Base-by-base conservation (phyloP, 2,329 filamentous ascomycete species). In the Penicillium sp. region DNA sequence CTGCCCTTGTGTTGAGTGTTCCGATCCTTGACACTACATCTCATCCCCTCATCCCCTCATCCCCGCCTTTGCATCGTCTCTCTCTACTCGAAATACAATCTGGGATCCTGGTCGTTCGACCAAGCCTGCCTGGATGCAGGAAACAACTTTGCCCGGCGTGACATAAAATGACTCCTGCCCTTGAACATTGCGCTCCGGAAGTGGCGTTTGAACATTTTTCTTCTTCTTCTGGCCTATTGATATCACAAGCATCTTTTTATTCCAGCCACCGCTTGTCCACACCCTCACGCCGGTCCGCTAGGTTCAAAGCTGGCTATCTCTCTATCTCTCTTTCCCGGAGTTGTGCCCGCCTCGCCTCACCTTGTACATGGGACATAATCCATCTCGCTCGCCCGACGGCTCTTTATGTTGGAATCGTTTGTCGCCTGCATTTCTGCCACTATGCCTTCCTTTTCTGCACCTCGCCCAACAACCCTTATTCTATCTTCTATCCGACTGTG, bases 181-280 rank as follows among this genome's bases (percentile, higher is more conserved):
- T 51, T 49, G 52, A 51, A 58, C 54, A 46, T n/a, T 54, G 52
- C 51, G 53, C 52, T 52, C 50, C 36, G 46, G 55, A 52, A 58
- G 47, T 53, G 54, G 58, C 56, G 54, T 63, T 55, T 45, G 47
- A 47, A 48, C 44, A 44, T 42, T 51, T 49, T 12, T 33, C 20
- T 41, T 46, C 23, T 32, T 23, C 24, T 20, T 43, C 37, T 23
- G 18, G 7, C 41, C n/a, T 40, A 43, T 54, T 33, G 40, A 47
- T 51, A 36, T 49, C 33, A 36, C 30, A 27, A 29, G 21, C 36
- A n/a, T 42, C 27, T 52, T 21, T 34, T 49, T 51, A 26, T 23
- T 40, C 17, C 29, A 36, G 9, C 24, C 23, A 17, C 26, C 37
- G n/a, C 37, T 15, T 52, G 26, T 39, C n/a, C 34, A 44, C 18